Percentiles rank a stretch among this genome's conserved stretches.
phyloP scores from a whole-genome alignment of 1,139 yeast genomes.

The Meyerozyma smithsonii region DNA sequence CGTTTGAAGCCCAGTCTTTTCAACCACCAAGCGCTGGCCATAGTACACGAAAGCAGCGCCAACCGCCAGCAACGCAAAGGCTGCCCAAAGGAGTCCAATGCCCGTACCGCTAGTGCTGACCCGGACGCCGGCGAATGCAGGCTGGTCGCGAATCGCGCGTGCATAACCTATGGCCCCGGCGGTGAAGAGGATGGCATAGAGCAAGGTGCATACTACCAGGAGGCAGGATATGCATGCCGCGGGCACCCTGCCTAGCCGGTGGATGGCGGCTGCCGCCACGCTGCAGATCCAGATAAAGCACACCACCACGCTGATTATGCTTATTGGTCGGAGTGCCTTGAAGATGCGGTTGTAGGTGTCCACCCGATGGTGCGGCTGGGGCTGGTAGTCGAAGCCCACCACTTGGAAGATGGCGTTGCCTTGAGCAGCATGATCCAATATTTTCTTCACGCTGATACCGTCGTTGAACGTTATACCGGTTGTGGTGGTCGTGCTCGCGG shows the following conservation, averaged over 20 bases:
- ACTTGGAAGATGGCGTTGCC: background rate
- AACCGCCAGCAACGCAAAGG: background rate
- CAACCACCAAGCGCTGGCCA: too few species aligned
- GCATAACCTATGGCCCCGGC: background rate
- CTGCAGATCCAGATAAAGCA: background rate
- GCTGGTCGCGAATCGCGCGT: background rate
- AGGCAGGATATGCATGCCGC: background rate
- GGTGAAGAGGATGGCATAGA: background rate
- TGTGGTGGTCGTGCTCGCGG: background rate
- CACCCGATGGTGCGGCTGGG: background rate
- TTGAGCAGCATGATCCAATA: background rate
- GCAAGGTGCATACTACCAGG: background rate
- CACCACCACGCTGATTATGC: background rate
- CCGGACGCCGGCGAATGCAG: background rate
- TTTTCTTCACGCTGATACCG: background rate
- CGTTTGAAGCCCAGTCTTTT: too few species aligned
- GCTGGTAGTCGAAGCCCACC: background rate
- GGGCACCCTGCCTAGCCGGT: background rate
- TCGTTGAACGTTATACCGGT: background rate
- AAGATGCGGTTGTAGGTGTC: background rate
- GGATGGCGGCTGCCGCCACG: background rate
- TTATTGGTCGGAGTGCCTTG: background rate
- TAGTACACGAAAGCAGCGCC: background rate
- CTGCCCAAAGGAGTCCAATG: background rate
- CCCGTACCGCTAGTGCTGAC: background rate